phyloP scores from a whole-genome alignment of 176 grass and related monocot species.

The Aegilops bicornis region DNA sequence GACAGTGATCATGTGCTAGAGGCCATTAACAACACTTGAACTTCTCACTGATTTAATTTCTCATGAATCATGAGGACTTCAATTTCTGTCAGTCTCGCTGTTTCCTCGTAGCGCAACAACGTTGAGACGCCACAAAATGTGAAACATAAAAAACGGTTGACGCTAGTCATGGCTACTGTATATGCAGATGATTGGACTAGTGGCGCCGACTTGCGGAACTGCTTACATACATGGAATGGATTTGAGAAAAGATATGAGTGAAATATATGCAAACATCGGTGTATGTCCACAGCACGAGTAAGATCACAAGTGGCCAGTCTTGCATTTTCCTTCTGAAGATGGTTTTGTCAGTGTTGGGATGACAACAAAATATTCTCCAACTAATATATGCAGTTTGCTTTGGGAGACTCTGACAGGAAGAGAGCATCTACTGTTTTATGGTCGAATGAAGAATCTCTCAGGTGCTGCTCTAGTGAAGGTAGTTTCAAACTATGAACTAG shows the following conservation, averaged over 20 bases:
- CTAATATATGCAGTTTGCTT: constrained; percentile 60
- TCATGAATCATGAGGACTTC: neutral
- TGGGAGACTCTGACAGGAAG: constrained; percentile 79
- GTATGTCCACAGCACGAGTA: constrained; percentile 96
- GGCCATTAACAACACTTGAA: neutral
- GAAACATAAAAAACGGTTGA: neutral
- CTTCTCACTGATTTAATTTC: neutral
- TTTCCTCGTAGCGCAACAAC: neutral
- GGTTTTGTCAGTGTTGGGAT: neutral
- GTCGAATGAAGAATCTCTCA: constrained; percentile 78
- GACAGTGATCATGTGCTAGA: neutral
- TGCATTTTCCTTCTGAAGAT: neutral
- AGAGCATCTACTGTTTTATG: constrained; percentile 89
- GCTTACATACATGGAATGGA: constrained; percentile 86
- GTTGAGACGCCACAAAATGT: neutral
- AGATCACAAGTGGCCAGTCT: constrained; percentile 6
- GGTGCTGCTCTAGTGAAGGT: constrained; percentile 69
- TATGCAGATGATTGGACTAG: constrained; percentile 76
- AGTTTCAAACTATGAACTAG: constrained; percentile 22
- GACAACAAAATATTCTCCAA: neutral
- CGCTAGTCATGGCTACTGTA: neutral
- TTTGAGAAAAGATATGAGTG: constrained; percentile 63
- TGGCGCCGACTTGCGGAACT: constrained; percentile 57
- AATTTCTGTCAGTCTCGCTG: neutral
- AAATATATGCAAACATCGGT: constrained; percentile 75